Evolutionary conservation across 2,329 filamentous ascomycete genomes (phyloP), one percentile per base, ranked within the genome.

Genomic region (Xylogone sp.): DNA sequence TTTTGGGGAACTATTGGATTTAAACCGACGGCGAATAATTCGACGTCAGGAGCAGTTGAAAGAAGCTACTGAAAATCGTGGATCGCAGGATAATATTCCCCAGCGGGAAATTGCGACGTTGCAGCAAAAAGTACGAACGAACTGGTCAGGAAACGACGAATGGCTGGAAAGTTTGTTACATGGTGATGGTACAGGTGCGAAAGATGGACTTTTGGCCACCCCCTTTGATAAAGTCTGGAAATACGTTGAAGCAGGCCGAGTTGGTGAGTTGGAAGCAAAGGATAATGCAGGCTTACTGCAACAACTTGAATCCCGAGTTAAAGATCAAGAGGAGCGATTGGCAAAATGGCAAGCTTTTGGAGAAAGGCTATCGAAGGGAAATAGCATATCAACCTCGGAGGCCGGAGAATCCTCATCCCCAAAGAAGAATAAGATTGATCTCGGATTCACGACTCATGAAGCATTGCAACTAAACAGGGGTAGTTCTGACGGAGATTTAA

Each of bases 141-240:
- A 90, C 58, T 96, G 91, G 91, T 76, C 88, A 13, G 91, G 90
- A 2, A 83, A 86, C 61, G 81, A 86, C 53, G 78, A 82, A 51
- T 93, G 90, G 86, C 78, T 89, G 60, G 79, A 89, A 45, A 75
- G 82, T 2, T 71, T 96, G 19, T 66, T 94, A 0, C 76, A 85
- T 47, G 88, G 88, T 2, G 85, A 89, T 44, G 73, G 75, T 19
- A 73, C 72, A 7, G 69, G 75, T 2, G 73, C 73, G 21, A 78
- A 74, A 27, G 86, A 88, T 54, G 78, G 75, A 0, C 72, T 94
- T n/a, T 66, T 96, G 13, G 77, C 78, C 2, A 77, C 77, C 31
- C 74, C 82, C 0, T 94, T 92, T 56, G 80, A 88, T 24, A 75
- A 82, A 8, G 80, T 94, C 1, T 95, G 88, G 88, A 70, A 76